Evolutionary conservation across 768 basidiomycete species (phyloP).

Genomic region (Paxillus rubicundulus): DNA sequence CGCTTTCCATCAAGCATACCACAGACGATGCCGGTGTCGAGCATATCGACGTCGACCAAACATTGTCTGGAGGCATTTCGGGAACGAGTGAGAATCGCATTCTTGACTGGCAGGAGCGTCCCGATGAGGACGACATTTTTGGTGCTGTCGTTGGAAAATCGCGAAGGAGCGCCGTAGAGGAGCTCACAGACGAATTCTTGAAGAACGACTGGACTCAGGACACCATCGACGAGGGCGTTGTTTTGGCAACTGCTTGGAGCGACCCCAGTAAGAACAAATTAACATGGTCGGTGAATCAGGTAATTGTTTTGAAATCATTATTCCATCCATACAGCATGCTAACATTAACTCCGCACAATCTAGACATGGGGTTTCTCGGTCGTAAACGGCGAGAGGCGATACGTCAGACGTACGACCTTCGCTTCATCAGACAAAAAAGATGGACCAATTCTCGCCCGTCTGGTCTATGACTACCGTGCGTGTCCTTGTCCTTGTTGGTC

Average conservation of each 20-base stretch:
- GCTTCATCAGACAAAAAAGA: slow-evolving; percentile 57
- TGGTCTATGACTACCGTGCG: slow-evolving; percentile 72
- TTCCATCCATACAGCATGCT: neutral
- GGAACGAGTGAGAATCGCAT: slow-evolving; percentile 55
- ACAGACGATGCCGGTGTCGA: slow-evolving; percentile 58
- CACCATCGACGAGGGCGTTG: slow-evolving; percentile 32
- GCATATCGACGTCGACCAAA: slow-evolving; percentile 66
- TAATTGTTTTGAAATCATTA: slow-evolving; percentile 22
- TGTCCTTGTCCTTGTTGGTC: neutral
- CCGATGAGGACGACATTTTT: slow-evolving; percentile 60
- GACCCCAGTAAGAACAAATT: slow-evolving; percentile 58
- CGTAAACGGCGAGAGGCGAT: slow-evolving; percentile 56
- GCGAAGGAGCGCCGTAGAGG: slow-evolving; percentile 47
- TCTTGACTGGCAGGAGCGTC: slow-evolving; percentile 54
- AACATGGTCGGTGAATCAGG: slow-evolving; percentile 66
- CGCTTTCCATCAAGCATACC: slow-evolving; percentile 62
- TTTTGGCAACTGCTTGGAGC: slow-evolving; percentile 47
- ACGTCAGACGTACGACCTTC: slow-evolving; percentile 61
- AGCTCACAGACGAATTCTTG: slow-evolving; percentile 44
- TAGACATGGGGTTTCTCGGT: slow-evolving; percentile 65
- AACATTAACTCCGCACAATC: neutral
- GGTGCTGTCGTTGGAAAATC: slow-evolving; percentile 56
- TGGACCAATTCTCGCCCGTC: slow-evolving; percentile 43
- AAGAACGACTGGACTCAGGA: slow-evolving; percentile 44
- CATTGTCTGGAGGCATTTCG: slow-evolving; percentile 58